These are phyloP conservation scores for Ceriops decandra DNA, from an alignment of 345 rosid species.

Conservation along the genomic window DNA sequence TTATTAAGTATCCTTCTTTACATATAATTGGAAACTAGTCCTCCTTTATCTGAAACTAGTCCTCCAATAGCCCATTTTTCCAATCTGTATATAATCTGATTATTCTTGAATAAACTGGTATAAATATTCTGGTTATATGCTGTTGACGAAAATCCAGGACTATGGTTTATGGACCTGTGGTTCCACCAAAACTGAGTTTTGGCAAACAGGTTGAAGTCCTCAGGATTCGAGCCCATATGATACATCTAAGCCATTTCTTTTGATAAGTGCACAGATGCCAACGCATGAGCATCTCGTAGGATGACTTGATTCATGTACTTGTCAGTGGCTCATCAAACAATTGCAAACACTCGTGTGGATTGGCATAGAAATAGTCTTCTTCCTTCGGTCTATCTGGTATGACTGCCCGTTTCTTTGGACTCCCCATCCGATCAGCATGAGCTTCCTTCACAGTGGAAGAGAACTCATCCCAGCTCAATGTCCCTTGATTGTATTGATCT, in stretches of 20 bases:
- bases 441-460: slow-evolving; percentile 58
- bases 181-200: slow-evolving; percentile 9
- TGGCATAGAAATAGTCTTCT: slow-evolving; percentile 92
- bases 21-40: slow-evolving; percentile 6
- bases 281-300: slow-evolving; percentile 17
- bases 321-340: slow-evolving; percentile 61
- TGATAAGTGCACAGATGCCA: slow-evolving; percentile 15
- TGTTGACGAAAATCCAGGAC: slow-evolving; percentile 17
- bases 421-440: slow-evolving; percentile 74
- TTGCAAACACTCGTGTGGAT: slow-evolving; percentile 90
- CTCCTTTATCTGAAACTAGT: not conserved
- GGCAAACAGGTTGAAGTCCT: slow-evolving; percentile 2
- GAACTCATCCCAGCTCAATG: slow-evolving; percentile 79
- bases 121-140: slow-evolving; percentile 15
- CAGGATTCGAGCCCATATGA: slow-evolving; percentile 3
- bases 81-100: slow-evolving; percentile 20
- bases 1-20: slow-evolving; percentile 2
- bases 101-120: slow-evolving; percentile 11
- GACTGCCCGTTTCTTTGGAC: slow-evolving; percentile 53
- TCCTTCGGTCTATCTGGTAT: slow-evolving; percentile 84
- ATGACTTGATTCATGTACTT: slow-evolving; percentile 37
- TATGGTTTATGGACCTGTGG: slow-evolving; percentile 13
- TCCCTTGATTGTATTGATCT: slow-evolving; percentile 58
- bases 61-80: not conserved
- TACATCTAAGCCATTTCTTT: slow-evolving; percentile 1